These are phyloP conservation scores for Bauhinia variegata DNA, from an alignment of 306 rosid genomes.

Conservation along the genomic window DNA sequence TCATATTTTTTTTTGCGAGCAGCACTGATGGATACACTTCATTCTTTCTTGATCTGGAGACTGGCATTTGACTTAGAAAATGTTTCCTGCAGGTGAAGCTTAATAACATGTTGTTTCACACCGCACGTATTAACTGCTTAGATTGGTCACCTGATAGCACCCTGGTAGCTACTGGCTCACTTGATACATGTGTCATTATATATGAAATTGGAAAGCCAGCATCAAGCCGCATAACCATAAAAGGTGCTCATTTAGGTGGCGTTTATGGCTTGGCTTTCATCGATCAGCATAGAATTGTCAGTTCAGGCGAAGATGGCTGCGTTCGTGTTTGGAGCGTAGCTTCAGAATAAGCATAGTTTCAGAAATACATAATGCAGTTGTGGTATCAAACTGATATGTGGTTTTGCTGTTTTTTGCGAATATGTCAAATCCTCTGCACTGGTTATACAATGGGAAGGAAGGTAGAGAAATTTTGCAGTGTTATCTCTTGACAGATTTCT, in stretches of 20 bases:
- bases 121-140: slow-evolving; percentile 90
- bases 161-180: slow-evolving; percentile 90
- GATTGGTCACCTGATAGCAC: slow-evolving; percentile 95
- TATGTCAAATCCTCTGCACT: slow-evolving; percentile 26
- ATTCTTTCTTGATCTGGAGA: slow-evolving; percentile 33
- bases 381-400: slow-evolving; percentile 15
- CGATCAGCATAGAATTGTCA: slow-evolving; percentile 60
- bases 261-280: slow-evolving; percentile 83
- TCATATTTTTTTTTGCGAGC: not conserved
- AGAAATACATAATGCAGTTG: slow-evolving; percentile 33
- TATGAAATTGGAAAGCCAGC: slow-evolving; percentile 92
- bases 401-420: slow-evolving; percentile 9
- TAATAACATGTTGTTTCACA: slow-evolving; percentile 86
- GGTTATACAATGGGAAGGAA: slow-evolving; percentile 15
- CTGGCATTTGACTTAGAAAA: slow-evolving; percentile 21
- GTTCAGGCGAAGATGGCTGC: slow-evolving; percentile 97
- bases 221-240: slow-evolving; percentile 77
- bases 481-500: slow-evolving; percentile 20
- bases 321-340: slow-evolving; percentile 82
- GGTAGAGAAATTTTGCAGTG: slow-evolving; percentile 7
- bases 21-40: not conserved
- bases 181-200: slow-evolving; percentile 80
- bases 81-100: slow-evolving; percentile 74
- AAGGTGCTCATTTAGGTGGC: slow-evolving; percentile 93
- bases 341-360: slow-evolving; percentile 42